Evolutionary conservation across 2,329 filamentous ascomycete genomes (phyloP), one percentile per base, ranked within the genome.

Genomic region (Bipolaris bicolor): DNA sequence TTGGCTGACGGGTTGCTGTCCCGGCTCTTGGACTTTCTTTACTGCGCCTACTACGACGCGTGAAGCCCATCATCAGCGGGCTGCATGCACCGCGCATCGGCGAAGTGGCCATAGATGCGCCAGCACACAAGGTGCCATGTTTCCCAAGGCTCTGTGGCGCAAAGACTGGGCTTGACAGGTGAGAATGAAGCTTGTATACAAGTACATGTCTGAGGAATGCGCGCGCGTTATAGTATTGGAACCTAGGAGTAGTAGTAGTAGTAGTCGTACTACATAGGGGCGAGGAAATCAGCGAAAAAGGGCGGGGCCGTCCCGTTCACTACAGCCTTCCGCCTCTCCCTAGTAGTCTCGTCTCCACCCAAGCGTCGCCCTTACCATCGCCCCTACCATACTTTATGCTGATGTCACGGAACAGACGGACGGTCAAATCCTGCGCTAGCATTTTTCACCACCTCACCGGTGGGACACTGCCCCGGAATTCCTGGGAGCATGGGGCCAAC

Each of bases 1-100:
- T 61, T 63, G 63, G 55, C 61, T 34, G 48, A 39, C 22, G 52
- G 52, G 58, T 50, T 39, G 45, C 48, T 49, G 26, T 49, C 55
- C 50, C 43, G 55, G 55, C 58, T 57, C 45, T 47, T 29, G 20
- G 55, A 44, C 18, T 22, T 36, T 15, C 20, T 34, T 26, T 16
- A 24, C 41, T 41, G 44, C 15, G n/a, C 33, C 22, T 16, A 15
- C 22, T 22, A 15, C 16, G 37, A 49, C 37, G 26, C 33, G 34
- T 40, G 39, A 47, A 41, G 20, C 26, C 20, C 18, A 40, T 10
- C 9, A n/a, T 29, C 40, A n/a, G 52, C 22, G 24, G 5, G 40
- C 20, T 26, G 40, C 24, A 24, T 26, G 13, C 3, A 22, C 33
- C 7, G 15, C 20, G 3, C 33, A 5, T 7, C 9, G 34, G n/a